These are phyloP conservation scores for Astraeus odoratus DNA, from an alignment of 768 basidiomycete species.

Conservation along the genomic window DNA sequence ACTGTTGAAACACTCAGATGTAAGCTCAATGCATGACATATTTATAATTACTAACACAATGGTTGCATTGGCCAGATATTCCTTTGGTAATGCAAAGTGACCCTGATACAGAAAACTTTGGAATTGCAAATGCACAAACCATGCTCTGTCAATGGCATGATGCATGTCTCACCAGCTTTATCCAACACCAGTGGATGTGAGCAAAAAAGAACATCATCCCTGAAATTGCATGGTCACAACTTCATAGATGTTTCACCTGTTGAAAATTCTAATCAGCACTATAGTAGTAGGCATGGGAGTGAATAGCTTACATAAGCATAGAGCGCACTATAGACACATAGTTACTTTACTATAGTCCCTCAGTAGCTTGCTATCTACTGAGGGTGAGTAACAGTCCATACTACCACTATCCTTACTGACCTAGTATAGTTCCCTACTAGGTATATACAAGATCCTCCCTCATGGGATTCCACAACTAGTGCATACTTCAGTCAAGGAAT, in stretches of 20 bases:
- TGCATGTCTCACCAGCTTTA: constrained; percentile 26
- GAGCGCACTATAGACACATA: no score
- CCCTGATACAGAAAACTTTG: constrained; percentile 25
- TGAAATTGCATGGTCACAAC: constrained; percentile 16
- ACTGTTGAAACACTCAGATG: constrained; percentile 13
- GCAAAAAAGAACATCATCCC: constrained; percentile 20
- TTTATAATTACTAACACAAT: neutral
- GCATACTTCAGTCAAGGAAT: constrained; percentile 19
- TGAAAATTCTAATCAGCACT: constrained; percentile 12
- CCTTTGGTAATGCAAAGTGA: constrained; percentile 40
- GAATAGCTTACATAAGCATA: neutral
- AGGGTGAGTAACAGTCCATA: neutral
- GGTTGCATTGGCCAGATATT: constrained; percentile 20
- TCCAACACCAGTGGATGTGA: constrained; percentile 35
- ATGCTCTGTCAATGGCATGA: constrained; percentile 33
- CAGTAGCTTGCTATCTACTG: no score
- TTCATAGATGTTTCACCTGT: constrained; percentile 6
- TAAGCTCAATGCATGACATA: constrained; percentile 10
- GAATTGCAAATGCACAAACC: constrained; percentile 40
- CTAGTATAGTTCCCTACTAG: neutral
- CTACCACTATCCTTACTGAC: no score
- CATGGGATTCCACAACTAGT: constrained; percentile 35
- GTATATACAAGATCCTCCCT: constrained; percentile 20
- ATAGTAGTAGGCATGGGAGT: neutral
- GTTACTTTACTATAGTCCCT: no score